Evolutionary conservation across 2,329 filamentous ascomycete genomes (phyloP), one percentile per base, ranked within the genome.

Genomic region (Reticulascus tulasneorum): DNA sequence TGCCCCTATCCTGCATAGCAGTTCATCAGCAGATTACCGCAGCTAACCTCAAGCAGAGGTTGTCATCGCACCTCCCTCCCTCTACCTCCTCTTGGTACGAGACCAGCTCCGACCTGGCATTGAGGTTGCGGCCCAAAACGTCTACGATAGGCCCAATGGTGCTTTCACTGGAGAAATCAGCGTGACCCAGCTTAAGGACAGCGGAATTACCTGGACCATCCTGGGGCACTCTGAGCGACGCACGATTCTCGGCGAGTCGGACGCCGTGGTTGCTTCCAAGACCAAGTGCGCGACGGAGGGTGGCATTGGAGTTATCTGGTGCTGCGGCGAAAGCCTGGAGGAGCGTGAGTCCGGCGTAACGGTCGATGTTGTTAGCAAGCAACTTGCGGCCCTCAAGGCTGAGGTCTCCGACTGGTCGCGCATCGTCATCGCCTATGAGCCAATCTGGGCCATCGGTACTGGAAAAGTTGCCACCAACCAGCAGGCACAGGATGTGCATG

Each of bases 81-180:
- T 97, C 60, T 97, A 95, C 76, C 87, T 98, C 54, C 78, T 87
- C 58, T 80, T 90, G 48, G 81, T 89, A 58, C 87, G 87, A 55
- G 82, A 93, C 62, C 75, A 82, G 58, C 77, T 91, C 55, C 79
- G 82, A 61, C 59, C 77, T 53, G 80, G 82, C 48, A 74, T 98
- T 60, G 84, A 86, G 58, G 86, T 98, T 47, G 86, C 91, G 39
- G 84, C 93, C 39, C 93, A 98, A 73, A 98, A 98, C 69, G 88
- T 97, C 66, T 97, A 80, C 69, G 86, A 97, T 76, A 91, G 91
- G 79, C 88, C 89, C 63, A 89, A 93, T 66, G 93, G 93, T 54
- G 93, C 93, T 54, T 97, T 86, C 76, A 98, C 93, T 23, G 93
- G 93, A 58, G 93, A 98, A 73, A 93, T 96, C 71, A 90, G 84